Conservation (phyloP, 1,284 basidiomycete genomes). For the Cystobasidium sp. region DNA sequence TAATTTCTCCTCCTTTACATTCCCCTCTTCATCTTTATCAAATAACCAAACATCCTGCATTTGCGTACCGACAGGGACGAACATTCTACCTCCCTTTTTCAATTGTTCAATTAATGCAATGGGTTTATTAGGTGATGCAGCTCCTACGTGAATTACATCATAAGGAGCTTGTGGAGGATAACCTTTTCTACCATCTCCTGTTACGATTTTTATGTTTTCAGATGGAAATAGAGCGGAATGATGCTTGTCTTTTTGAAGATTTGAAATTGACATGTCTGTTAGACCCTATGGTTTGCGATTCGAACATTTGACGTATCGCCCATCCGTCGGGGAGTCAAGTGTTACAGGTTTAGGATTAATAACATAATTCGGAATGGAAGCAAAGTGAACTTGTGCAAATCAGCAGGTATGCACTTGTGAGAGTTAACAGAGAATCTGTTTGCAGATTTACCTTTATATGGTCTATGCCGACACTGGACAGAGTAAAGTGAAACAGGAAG, state of each 20-base stretch:
- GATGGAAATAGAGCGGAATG: constrained; percentile 61
- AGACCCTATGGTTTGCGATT: constrained; percentile 55
- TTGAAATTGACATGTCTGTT: constrained; percentile 67
- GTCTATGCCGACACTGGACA: constrained; percentile 83
- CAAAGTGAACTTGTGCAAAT: too few relatives aligned
- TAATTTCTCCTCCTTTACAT: constrained; percentile 68
- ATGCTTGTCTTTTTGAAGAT: constrained; percentile 73
- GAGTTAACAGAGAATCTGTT: too few relatives aligned
- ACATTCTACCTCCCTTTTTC: constrained; percentile 83
- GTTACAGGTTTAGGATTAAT: too few relatives aligned
- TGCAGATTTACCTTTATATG: constrained; percentile 82
- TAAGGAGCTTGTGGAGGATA: constrained; percentile 67
- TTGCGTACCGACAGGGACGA: constrained; percentile 81
- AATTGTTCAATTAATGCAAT: constrained; percentile 75
- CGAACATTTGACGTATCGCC: too few relatives aligned
- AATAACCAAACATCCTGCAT: constrained; percentile 64
- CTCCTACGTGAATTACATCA: constrained; percentile 92
- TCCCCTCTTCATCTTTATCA: constrained; percentile 77
- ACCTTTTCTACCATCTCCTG: constrained; percentile 82
- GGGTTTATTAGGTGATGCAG: constrained; percentile 80
- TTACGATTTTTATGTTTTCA: constrained; percentile 67
- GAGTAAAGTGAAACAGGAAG: background rate
- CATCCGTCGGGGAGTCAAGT: too few relatives aligned
- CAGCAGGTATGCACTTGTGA: too few relatives aligned
- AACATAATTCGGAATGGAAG: too few relatives aligned